Conservation (phyloP, 1,284 basidiomycete genomes). For the Leccinum solheimii region DNA sequence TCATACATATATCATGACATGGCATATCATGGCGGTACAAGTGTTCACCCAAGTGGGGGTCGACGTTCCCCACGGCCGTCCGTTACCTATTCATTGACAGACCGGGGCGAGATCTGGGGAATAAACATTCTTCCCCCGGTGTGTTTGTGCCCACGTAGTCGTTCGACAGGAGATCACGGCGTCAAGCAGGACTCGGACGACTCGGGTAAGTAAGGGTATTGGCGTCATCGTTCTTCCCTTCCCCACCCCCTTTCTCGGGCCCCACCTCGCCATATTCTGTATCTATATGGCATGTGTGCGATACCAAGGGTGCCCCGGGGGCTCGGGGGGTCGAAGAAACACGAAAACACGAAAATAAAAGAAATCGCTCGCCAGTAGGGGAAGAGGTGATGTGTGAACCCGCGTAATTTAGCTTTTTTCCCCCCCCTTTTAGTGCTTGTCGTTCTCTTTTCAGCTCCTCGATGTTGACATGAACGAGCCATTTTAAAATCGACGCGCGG, state of each 20-base stretch:
- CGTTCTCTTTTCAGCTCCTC: neutral
- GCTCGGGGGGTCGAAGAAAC: neutral
- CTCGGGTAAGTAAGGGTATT: neutral
- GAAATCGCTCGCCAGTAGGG: neutral
- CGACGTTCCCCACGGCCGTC: neutral
- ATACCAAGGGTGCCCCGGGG: neutral
- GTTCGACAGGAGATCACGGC: neutral
- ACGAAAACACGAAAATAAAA: neutral
- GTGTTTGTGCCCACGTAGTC: neutral
- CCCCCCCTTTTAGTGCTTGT: neutral
- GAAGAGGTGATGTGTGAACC: neutral
- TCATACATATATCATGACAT: neutral
- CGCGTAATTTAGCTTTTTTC: neutral
- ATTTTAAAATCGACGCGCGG: neutral
- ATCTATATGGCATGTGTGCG: neutral
- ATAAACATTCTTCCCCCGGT: neutral
- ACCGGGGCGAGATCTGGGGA: neutral
- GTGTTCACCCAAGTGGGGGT: neutral
- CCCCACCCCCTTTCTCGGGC: neutral
- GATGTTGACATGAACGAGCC: neutral
- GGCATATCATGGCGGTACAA: neutral
- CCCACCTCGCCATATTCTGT: neutral
- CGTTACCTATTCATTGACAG: neutral
- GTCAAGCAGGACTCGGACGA: neutral
- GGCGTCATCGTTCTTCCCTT: neutral